Percentiles rank a stretch among this genome's conserved stretches.
These are phyloP conservation scores for Phylloporus sp. DNA, from an alignment of 1,284 basidiomycete genomes.

Conservation along the genomic window DNA sequence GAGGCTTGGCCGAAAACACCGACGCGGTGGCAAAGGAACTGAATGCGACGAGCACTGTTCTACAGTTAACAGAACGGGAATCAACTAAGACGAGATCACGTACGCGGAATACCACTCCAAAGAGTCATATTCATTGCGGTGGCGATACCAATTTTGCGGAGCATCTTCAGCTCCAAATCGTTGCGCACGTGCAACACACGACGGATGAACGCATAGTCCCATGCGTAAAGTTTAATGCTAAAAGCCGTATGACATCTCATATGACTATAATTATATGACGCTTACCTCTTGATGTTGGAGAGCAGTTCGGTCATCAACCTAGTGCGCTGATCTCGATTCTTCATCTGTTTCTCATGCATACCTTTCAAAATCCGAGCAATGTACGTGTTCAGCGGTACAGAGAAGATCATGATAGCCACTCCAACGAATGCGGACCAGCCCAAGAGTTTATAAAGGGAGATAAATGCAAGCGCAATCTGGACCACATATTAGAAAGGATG, in stretches of 20 bases:
- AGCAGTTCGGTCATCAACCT: slow-evolving; percentile 84
- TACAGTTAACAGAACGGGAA: slow-evolving; percentile 49
- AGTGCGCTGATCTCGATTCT: slow-evolving; percentile 82
- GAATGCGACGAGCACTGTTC: slow-evolving; percentile 82
- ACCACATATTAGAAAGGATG: not conserved
- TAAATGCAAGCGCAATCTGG: slow-evolving; percentile 86
- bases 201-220: slow-evolving; percentile 89
- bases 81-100: slow-evolving; percentile 60
- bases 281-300: slow-evolving; percentile 86
- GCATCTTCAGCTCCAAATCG: slow-evolving; percentile 82
- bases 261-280: not conserved
- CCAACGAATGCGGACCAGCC: slow-evolving; percentile 95
- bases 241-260: not conserved
- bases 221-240: slow-evolving; percentile 83
- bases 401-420: slow-evolving; percentile 89
- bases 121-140: slow-evolving; percentile 69
- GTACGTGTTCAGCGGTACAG: slow-evolving; percentile 81
- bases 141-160: slow-evolving; percentile 81
- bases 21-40: slow-evolving; percentile 88
- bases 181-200: slow-evolving; percentile 84
- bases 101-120: slow-evolving; percentile 73
- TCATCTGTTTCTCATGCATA: slow-evolving; percentile 87
- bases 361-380: slow-evolving; percentile 81
- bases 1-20: slow-evolving; percentile 68
- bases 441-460: slow-evolving; percentile 87